Evolutionary conservation across 176 grass and related monocot genomes (phyloP).

Genomic region (Avena insularis): DNA sequence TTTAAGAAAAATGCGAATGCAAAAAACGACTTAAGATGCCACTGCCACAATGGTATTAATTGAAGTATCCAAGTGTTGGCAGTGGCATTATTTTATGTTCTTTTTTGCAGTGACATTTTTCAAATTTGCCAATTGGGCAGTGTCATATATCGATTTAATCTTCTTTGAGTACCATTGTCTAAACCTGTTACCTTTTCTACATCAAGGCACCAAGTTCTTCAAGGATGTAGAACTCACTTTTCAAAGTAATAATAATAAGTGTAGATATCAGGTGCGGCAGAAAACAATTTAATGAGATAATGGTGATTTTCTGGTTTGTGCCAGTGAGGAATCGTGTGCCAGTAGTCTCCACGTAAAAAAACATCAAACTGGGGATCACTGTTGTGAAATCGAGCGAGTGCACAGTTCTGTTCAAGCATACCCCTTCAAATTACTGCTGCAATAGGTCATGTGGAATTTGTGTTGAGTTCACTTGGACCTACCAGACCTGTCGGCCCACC

Average conservation of each 20-base stretch:
- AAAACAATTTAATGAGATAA: not conserved
- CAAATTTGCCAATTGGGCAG: not conserved
- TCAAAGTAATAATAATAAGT: not conserved
- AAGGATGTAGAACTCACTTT: not conserved
- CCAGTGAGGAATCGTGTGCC: not conserved
- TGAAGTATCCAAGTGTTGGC: not conserved
- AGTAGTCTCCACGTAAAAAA: not conserved
- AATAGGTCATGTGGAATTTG: not conserved
- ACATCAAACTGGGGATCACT: conserved; percentile 21
- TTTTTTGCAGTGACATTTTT: not conserved
- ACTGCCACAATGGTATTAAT: not conserved
- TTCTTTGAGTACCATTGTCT: conserved; percentile 9
- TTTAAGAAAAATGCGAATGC: not conserved
- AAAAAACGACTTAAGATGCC: not conserved
- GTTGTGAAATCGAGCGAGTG: not conserved
- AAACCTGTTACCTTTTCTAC: not conserved
- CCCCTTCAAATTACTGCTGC: not conserved
- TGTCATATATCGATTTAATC: not conserved
- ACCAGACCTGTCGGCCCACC: not conserved
- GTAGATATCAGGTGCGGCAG: not conserved
- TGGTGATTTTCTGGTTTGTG: not conserved
- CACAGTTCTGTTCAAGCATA: conserved; percentile 18
- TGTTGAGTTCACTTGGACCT: not conserved
- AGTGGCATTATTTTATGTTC: not conserved
- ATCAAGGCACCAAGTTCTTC: not conserved